phyloP scores from a whole-genome alignment of 1,139 yeast species.

The Scheffersomyces insectosa region DNA sequence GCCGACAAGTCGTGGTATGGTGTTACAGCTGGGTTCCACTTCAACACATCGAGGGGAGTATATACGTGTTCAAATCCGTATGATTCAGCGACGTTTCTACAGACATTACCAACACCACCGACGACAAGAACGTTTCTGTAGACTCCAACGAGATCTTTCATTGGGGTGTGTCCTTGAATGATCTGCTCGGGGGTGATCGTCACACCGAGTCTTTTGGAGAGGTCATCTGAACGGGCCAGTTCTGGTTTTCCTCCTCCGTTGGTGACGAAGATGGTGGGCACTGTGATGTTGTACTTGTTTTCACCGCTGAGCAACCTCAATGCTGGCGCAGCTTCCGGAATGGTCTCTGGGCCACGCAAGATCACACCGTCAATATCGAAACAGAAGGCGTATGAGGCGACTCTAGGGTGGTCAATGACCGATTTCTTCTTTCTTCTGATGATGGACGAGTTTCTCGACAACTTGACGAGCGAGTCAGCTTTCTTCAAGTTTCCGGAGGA shows the following conservation, averaged over 20 bases:
- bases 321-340: conserved; percentile 75
- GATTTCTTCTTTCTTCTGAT: conserved; percentile 51
- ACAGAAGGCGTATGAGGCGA: conserved; percentile 83
- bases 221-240: conserved; percentile 64
- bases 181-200: conserved; percentile 73
- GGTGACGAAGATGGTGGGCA: conserved; percentile 85
- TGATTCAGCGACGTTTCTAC: conserved; percentile 73
- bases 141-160: conserved; percentile 69
- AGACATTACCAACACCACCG: conserved; percentile 84
- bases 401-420: conserved; percentile 65
- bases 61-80: conserved; percentile 76
- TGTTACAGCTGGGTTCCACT: conserved; percentile 83
- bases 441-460: conserved; percentile 53
- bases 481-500: conserved; percentile 48
- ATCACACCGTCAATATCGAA: conserved; percentile 87
- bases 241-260: conserved; percentile 91
- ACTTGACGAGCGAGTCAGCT: conserved; percentile 50
- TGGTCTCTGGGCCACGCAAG: conserved; percentile 75
- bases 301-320: conserved; percentile 70
- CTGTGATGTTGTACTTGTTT: conserved; percentile 73
- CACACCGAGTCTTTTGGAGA: conserved; percentile 58
- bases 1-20: conserved; percentile 77
- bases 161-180: conserved; percentile 88
- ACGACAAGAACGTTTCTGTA: conserved; percentile 76
- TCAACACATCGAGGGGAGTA: conserved; percentile 77